phyloP scores from a whole-genome alignment of 345 rosid species.

The Passiflora organensis region DNA sequence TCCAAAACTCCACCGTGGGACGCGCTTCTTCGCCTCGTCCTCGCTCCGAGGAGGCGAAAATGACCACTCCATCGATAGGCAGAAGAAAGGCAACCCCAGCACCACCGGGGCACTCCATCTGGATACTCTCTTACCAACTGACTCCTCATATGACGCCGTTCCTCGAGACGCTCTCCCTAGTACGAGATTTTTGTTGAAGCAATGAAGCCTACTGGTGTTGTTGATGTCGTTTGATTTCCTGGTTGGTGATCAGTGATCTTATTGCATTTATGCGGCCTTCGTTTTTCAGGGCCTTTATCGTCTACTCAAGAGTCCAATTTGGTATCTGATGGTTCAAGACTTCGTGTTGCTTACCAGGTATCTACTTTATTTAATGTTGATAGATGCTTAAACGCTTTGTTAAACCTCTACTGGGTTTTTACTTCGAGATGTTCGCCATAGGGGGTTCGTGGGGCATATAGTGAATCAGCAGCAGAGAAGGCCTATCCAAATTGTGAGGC shows the following conservation, averaged over 20 bases:
- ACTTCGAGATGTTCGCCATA: too few species aligned
- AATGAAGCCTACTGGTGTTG: neutral
- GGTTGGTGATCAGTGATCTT: neutral
- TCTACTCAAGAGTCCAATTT: conserved; percentile 43
- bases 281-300: conserved; percentile 77
- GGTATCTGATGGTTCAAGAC: conserved; percentile 54
- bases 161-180: conserved; percentile 58
- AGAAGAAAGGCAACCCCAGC: neutral
- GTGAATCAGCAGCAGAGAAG: conserved; percentile 93
- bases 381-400: too few species aligned
- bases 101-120: conserved; percentile 30
- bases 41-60: conserved; percentile 25
- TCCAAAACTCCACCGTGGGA: conserved; percentile 23
- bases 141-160: conserved; percentile 17
- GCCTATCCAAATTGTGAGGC: conserved; percentile 94
- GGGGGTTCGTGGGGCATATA: conserved; percentile 94
- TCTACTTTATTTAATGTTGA: neutral
- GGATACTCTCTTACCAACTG: conserved; percentile 28
- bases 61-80: conserved; percentile 8
- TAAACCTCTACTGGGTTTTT: too few species aligned
- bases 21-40: conserved; percentile 19
- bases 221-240: neutral
- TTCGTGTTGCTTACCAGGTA: conserved; percentile 98
- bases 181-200: conserved; percentile 17
- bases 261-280: neutral